These are phyloP conservation scores for Pelargonium myrrhifolium DNA, from an alignment of 441 rosid species.

Conservation along the genomic window DNA sequence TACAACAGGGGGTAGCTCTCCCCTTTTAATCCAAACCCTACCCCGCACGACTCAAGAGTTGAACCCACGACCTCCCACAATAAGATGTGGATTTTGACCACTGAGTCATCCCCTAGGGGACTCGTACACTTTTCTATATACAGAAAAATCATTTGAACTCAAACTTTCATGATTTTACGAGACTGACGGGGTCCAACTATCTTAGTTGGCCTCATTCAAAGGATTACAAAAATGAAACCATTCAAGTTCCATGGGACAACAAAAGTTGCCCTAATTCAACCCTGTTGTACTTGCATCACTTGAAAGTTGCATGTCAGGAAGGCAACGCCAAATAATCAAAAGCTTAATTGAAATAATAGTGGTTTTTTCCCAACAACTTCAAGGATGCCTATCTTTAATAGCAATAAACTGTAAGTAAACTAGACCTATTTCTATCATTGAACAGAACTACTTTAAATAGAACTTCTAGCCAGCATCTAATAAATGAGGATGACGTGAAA, in stretches of 20 bases:
- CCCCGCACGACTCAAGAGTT: too few species aligned
- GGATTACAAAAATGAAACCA: not conserved
- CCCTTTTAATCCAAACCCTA: too few species aligned
- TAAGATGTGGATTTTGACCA: too few species aligned
- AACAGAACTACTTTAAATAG: not conserved
- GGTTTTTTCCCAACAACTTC: constrained; percentile 1
- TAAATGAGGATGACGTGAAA: not conserved
- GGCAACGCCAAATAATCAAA: not conserved
- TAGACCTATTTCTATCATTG: not conserved
- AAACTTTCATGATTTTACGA: not conserved
- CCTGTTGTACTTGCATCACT: not conserved
- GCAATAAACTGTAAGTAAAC: not conserved
- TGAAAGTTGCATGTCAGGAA: not conserved
- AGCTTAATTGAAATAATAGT: not conserved
- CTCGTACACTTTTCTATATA: not conserved
- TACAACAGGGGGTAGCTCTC: too few species aligned
- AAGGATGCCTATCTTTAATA: not conserved
- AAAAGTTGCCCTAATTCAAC: not conserved
- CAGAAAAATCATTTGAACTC: not conserved
- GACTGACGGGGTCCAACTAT: not conserved
- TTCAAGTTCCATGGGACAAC: not conserved
- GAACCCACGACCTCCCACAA: too few species aligned
- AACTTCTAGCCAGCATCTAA: not conserved
- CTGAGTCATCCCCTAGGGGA: too few species aligned
- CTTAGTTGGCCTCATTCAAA: not conserved